Percentiles rank a stretch among this genome's conserved stretches.
Evolutionary conservation across 2,329 filamentous ascomycete species (phyloP).

Genomic region (Elsinoe perseae): DNA sequence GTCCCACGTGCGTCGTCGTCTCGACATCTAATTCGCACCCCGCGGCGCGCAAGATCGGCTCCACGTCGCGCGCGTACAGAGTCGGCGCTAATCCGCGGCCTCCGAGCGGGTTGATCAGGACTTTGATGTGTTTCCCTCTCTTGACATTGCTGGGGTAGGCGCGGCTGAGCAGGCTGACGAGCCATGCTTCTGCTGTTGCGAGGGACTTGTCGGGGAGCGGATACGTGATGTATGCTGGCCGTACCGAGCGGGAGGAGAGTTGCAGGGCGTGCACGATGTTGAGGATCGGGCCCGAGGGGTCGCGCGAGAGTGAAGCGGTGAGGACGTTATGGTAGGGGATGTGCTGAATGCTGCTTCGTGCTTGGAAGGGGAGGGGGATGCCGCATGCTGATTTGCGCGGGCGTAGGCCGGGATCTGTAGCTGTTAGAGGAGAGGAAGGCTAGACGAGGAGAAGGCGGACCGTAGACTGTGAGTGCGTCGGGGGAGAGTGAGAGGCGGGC

Average conservation of each 20-base stretch:
- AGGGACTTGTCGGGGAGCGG: slow-evolving; percentile 45
- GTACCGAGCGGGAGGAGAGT: slow-evolving; percentile 47
- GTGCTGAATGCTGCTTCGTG: slow-evolving; percentile 44
- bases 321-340: slow-evolving; percentile 79
- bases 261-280: slow-evolving; percentile 65
- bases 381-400: slow-evolving; percentile 50
- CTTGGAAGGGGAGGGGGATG: slow-evolving; percentile 43
- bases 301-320: slow-evolving; percentile 56
- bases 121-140: slow-evolving; percentile 68
- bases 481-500: slow-evolving; percentile 54
- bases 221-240: slow-evolving; percentile 55
- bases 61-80: slow-evolving; percentile 66
- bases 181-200: slow-evolving; percentile 52
- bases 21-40: slow-evolving; percentile 68
- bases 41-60: slow-evolving; percentile 76
- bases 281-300: slow-evolving; percentile 46
- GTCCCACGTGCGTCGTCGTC: slow-evolving; percentile 61
- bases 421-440: not conserved
- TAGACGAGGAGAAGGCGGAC: slow-evolving; percentile 33
- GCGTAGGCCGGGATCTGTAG: slow-evolving; percentile 46
- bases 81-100: slow-evolving; percentile 70
- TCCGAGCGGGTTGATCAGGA: slow-evolving; percentile 84
- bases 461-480: slow-evolving; percentile 53
- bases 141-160: slow-evolving; percentile 61
- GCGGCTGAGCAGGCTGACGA: slow-evolving; percentile 54